These are phyloP conservation scores for Heritiera littoralis DNA, from an alignment of 345 rosid species.

Conservation along the genomic window DNA sequence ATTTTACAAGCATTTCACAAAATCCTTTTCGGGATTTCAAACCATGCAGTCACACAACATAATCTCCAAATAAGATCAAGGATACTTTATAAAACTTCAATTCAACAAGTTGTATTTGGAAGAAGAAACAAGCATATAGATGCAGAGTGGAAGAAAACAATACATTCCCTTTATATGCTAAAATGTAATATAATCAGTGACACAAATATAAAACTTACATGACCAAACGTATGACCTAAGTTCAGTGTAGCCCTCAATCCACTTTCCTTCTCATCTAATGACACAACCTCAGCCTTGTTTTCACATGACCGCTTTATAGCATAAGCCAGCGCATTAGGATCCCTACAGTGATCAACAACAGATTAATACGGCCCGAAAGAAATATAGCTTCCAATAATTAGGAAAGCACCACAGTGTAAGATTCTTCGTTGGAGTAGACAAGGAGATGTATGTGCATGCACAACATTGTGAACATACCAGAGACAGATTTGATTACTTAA, in stretches of 20 bases:
- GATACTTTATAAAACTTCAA: neutral
- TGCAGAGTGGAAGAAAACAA: neutral
- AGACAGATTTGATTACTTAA: neutral
- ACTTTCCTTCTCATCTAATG: conserved; percentile 96
- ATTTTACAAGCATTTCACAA: neutral
- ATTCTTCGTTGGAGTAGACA: neutral
- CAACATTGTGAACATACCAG: neutral
- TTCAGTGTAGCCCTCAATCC: conserved; percentile 93
- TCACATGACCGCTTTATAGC: conserved; percentile 97
- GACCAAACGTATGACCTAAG: conserved; percentile 98
- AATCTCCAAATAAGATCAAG: neutral
- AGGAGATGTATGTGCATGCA: neutral
- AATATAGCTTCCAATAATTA: conserved; percentile 1
- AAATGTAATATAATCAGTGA: conserved; percentile 2
- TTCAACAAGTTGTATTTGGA: neutral
- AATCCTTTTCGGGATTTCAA: neutral
- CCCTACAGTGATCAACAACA: conserved; percentile 49
- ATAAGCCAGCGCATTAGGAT: conserved; percentile 79
- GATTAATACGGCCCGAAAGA: neutral
- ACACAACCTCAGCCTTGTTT: conserved; percentile 96
- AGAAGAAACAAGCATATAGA: neutral
- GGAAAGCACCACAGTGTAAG: neutral
- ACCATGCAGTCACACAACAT: neutral
- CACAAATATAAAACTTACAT: conserved; percentile 55
- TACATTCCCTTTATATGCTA: neutral